Conservation (phyloP, 176 grass and related monocot genomes). For the Aegilops sharonensis region DNA sequence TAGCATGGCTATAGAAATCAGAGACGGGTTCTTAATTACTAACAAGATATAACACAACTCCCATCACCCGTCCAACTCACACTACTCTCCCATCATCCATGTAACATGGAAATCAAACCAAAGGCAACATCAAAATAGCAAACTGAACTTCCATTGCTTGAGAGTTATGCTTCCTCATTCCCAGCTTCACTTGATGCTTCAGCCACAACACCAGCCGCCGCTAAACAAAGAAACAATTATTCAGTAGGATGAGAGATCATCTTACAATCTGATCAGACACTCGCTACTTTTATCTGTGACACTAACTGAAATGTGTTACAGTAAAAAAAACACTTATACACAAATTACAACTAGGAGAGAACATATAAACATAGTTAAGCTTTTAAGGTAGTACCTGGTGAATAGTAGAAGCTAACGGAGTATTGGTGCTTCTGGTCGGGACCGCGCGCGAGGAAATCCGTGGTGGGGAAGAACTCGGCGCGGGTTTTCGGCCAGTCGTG, state of each 20-base stretch:
- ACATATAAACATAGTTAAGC: not conserved
- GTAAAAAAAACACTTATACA: not conserved
- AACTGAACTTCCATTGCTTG: no score
- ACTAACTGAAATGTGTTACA: not conserved
- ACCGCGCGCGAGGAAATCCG: not conserved
- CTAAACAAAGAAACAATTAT: no score
- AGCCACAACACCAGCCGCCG: no score
- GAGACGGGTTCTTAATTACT: not conserved
- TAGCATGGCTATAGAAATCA: not conserved
- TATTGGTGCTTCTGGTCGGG: not conserved
- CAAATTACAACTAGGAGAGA: not conserved
- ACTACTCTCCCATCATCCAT: no score
- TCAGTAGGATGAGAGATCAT: not conserved
- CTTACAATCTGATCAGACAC: not conserved
- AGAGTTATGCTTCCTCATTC: no score
- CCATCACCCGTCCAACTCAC: no score
- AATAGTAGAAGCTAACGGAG: not conserved
- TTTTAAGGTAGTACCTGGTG: not conserved
- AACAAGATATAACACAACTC: no score
- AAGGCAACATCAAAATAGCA: no score
- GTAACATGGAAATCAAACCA: no score
- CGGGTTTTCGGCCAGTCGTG: not conserved
- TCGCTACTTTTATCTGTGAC: not conserved
- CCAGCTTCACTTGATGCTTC: no score
- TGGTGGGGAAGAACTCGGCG: not conserved